Conservation (phyloP, 768 basidiomycete species). For the Termitomyces sp. region DNA sequence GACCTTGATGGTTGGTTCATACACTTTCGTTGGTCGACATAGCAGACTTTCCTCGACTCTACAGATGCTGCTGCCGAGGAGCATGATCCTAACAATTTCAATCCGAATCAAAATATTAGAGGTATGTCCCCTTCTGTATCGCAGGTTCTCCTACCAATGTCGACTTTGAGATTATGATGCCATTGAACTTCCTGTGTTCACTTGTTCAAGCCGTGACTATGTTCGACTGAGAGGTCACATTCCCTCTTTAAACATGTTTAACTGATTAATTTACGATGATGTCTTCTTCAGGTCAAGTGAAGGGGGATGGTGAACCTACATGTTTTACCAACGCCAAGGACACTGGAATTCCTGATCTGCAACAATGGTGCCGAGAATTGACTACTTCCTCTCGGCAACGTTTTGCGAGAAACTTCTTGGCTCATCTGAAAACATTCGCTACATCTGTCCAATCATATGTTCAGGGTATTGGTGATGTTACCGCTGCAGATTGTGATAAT, state of each 20-base stretch:
- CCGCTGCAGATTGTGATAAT: conserved; percentile 39
- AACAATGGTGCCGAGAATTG: conserved; percentile 51
- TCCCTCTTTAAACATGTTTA: background rate
- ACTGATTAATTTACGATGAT: background rate
- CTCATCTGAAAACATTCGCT: conserved; percentile 43
- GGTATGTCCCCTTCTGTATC: conserved; percentile 25
- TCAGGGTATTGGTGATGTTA: conserved; percentile 46
- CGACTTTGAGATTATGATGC: conserved; percentile 43
- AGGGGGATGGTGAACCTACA: conserved; percentile 52
- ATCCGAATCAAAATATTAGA: conserved; percentile 44
- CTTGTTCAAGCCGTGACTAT: conserved; percentile 57
- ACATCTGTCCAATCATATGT: conserved; percentile 43
- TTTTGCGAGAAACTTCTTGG: conserved; percentile 35
- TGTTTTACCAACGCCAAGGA: conserved; percentile 50
- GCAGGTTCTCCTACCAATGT: background rate
- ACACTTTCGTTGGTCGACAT: background rate
- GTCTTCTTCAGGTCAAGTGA: conserved; percentile 42
- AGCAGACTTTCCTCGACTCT: background rate
- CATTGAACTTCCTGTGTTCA: conserved; percentile 60
- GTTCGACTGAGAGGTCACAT: conserved; percentile 42
- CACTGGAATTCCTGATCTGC: conserved; percentile 52
- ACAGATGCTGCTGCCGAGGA: conserved; percentile 52
- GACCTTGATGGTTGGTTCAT: conserved; percentile 45
- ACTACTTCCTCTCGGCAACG: conserved; percentile 49
- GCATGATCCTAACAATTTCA: conserved; percentile 50